phyloP scores from a whole-genome alignment of 73 alveolate species.

The Symbiodinium pilosum region DNA sequence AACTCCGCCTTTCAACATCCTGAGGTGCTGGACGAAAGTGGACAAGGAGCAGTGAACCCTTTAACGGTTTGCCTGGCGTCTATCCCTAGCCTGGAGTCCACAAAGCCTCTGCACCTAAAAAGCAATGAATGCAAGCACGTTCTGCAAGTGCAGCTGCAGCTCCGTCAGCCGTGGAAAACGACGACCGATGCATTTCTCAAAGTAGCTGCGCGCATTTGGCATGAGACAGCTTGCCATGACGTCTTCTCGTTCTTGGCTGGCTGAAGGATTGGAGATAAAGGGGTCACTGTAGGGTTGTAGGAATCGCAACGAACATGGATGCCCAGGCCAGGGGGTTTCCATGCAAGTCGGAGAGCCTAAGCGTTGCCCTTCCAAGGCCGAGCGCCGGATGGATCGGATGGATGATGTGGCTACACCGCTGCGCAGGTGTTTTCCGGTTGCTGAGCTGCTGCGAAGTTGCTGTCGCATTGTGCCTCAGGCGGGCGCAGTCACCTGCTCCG shows the following conservation, averaged over 20 bases:
- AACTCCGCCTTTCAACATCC: too few relatives aligned
- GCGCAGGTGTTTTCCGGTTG: background rate
- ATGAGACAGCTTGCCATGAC: too few relatives aligned
- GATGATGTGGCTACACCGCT: constrained; percentile 6
- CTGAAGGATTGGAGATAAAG: background rate
- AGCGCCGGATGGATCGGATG: background rate
- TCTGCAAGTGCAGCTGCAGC: background rate
- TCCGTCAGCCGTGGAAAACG: background rate
- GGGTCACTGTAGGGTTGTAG: background rate
- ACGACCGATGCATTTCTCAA: background rate
- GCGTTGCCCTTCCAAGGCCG: background rate
- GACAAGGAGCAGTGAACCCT: too few relatives aligned
- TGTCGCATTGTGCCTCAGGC: background rate
- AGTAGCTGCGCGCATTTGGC: too few relatives aligned
- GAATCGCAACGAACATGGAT: background rate
- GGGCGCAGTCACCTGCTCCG: constrained; percentile 2
- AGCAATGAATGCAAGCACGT: too few relatives aligned
- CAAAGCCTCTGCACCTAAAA: too few relatives aligned
- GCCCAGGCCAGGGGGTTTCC: background rate
- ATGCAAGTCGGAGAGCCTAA: background rate
- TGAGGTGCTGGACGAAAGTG: too few relatives aligned
- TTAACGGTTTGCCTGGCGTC: too few relatives aligned
- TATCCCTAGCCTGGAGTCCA: too few relatives aligned
- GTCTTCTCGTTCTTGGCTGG: too few relatives aligned
- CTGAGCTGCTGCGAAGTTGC: background rate